Base-by-base conservation (phyloP, 2,329 filamentous ascomycete genomes). In the Clarireedia monteithiana region DNA sequence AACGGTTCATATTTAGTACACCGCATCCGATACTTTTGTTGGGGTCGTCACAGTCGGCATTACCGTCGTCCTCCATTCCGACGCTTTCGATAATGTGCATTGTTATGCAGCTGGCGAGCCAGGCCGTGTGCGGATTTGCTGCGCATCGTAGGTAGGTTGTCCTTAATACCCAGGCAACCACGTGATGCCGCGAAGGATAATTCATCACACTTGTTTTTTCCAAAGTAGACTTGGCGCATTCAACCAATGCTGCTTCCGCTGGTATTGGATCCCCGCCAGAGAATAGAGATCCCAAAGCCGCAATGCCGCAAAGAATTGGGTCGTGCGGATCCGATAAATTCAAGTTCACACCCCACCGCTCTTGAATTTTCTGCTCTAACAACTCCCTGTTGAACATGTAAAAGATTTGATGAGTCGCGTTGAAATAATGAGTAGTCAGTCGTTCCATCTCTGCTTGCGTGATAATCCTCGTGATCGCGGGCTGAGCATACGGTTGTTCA, bases 201-300 rank as follows among this genome's bases (percentile, higher is more conserved):
- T 54, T 54, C 24, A 54, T 12, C 24, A 54, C 52, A 42, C 52
- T 54, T 17, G 52, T 54, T 4, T 24, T 54, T 42, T 67, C 66
- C 9, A 68, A 58, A 10, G 64, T 49, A 6, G 56, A 36, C 46
- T 63, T 60, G 6, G 58, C 66, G 17, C 65, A 58, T 26, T 61
- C 58, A 10, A 62, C 57, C 6, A 68, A 59, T 47, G 67, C 60
- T 36, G 58, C 60, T 57, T 72, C 71, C 1, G 55, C 48, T 5
- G 53, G 46, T 23, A 36, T 52, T 15, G 62, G 63, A 46, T 61
- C 51, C 6, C 54, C 56, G 10, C 64, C 51, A 1, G 63, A 67
- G 48, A 72, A 72, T 10, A 69, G 60, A n/a, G 68, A 71, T 14
- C 68, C 69, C 9, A 72, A 51, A 4, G 64, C 68, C 24, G 70